These are phyloP conservation scores for Citrus glauca DNA, from an alignment of 345 rosid species.

Conservation along the genomic window DNA sequence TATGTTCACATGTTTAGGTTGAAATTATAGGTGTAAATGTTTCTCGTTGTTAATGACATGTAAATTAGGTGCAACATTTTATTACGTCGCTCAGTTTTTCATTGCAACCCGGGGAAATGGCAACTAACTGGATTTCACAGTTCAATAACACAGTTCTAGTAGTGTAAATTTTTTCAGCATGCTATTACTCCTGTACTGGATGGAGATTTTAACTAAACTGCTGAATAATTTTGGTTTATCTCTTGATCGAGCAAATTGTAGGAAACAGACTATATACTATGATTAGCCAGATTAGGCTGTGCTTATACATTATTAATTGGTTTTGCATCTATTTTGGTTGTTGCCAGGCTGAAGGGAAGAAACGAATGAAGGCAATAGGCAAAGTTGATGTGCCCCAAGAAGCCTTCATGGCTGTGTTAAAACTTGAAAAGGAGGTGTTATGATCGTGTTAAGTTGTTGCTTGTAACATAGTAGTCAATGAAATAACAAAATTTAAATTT, in stretches of 20 bases:
- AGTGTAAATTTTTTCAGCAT: too few relatives aligned
- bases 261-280: neutral
- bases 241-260: neutral
- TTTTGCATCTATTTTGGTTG: neutral
- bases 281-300: neutral
- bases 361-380: conserved; percentile 96
- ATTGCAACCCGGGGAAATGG: neutral
- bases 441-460: conserved; percentile 15
- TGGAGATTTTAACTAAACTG: neutral
- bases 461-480: neutral
- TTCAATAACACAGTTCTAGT: too few relatives aligned
- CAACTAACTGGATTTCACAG: neutral
- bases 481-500: neutral
- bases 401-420: conserved; percentile 98
- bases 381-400: conserved; percentile 98
- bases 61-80: neutral
- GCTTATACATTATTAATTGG: neutral
- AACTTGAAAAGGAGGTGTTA: conserved; percentile 90
- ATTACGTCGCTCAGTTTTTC: neutral
- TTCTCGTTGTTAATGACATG: neutral
- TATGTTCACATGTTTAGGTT: neutral
- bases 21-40: neutral
- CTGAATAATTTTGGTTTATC: neutral
- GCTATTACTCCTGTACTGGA: neutral
- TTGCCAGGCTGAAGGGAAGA: conserved; percentile 92